Evolutionary conservation across 331 rosid genomes (phyloP).

Genomic region (Cydonia oblonga): DNA sequence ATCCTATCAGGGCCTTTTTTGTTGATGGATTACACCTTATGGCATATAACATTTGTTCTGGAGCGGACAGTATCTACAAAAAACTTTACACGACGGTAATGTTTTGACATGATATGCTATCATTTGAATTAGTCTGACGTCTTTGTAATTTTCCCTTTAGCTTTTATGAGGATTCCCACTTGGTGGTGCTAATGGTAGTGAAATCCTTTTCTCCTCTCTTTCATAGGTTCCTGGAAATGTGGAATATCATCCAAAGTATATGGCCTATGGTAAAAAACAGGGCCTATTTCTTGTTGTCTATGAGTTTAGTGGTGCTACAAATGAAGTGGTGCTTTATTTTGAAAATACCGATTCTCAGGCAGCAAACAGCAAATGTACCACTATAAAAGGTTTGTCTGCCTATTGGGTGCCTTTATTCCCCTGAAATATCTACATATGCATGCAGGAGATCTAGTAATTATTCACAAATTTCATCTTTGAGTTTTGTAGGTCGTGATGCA

Average conservation of each 20-base stretch:
- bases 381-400: conserved; percentile 58
- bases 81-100: conserved; percentile 81
- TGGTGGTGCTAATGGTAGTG: conserved; percentile 16
- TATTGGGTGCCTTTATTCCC: conserved; percentile 4
- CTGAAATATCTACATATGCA: not conserved
- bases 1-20: conserved; percentile 84
- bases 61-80: conserved; percentile 69
- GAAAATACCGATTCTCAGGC: conserved; percentile 57
- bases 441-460: conserved; percentile 7
- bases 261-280: conserved; percentile 72
- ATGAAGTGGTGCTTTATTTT: conserved; percentile 73
- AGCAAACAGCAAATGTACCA: conserved; percentile 61
- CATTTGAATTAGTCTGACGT: conserved; percentile 3
- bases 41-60: conserved; percentile 73
- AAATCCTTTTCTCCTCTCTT: conserved; percentile 8
- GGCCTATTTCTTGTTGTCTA: conserved; percentile 66
- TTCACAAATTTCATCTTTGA: conserved; percentile 15
- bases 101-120: conserved; percentile 14
- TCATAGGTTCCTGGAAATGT: conserved; percentile 71
- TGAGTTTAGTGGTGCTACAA: conserved; percentile 71
- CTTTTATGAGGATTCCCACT: conserved; percentile 4
- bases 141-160: not conserved
- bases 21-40: conserved; percentile 73
- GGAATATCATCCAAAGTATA: conserved; percentile 69
- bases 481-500: conserved; percentile 71